phyloP scores from a whole-genome alignment of 768 basidiomycete species.

The Pleurotus platypus region DNA sequence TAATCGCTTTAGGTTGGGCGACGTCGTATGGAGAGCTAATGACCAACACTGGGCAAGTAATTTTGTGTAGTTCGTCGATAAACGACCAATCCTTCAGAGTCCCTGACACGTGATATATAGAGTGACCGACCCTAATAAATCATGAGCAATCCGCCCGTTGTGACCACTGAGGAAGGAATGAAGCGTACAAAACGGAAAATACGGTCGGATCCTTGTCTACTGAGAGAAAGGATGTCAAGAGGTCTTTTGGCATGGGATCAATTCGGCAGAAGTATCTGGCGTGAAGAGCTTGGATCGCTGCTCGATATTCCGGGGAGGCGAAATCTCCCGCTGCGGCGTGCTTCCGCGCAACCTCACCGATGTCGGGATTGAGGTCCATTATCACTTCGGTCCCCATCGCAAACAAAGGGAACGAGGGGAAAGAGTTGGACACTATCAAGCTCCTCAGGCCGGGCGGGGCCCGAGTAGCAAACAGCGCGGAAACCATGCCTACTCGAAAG shows the following conservation, averaged over 20 bases:
- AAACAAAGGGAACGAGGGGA: conserved; percentile 25
- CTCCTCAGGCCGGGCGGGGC: conserved; percentile 35
- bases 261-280: conserved; percentile 30
- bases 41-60: conserved; percentile 17
- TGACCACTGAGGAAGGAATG: too few species aligned
- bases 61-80: conserved; percentile 17
- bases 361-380: not conserved
- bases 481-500: conserved; percentile 38
- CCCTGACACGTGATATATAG: conserved; percentile 26
- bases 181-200: conserved; percentile 10
- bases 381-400: conserved; percentile 2
- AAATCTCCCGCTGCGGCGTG: not conserved
- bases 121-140: conserved; percentile 28
- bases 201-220: conserved; percentile 28
- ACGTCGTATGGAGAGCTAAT: conserved; percentile 19
- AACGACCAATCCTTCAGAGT: conserved; percentile 19
- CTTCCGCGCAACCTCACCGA: not conserved
- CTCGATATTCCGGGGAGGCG: conserved; percentile 26
- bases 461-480: conserved; percentile 32
- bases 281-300: conserved; percentile 23
- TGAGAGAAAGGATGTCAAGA: conserved; percentile 19
- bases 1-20: conserved; percentile 15
- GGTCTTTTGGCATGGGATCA: conserved; percentile 28
- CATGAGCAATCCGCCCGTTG: not conserved
- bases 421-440: conserved; percentile 27